phyloP scores from a whole-genome alignment of 352 stramenopile genomes.

The Phytophthora parvispora region DNA sequence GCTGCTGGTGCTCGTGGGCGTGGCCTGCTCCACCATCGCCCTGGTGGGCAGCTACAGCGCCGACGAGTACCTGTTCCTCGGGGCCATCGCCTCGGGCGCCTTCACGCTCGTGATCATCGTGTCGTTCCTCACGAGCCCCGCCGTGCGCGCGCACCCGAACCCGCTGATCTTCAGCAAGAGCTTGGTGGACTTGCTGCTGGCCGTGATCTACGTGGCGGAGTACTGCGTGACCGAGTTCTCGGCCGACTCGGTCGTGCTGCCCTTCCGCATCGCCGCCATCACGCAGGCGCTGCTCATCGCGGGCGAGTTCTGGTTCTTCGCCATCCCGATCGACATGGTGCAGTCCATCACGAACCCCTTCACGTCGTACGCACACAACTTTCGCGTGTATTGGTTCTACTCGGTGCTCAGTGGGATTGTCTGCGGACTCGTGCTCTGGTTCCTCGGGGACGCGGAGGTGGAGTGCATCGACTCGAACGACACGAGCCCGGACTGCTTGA shows the following conservation, averaged over 20 bases:
- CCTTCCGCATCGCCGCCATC: constrained; percentile 72
- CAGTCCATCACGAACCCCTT: constrained; percentile 93
- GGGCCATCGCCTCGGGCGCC: constrained; percentile 69
- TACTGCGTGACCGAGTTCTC: constrained; percentile 80
- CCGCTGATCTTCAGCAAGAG: constrained; percentile 92
- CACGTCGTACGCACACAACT: constrained; percentile 89
- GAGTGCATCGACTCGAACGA: constrained; percentile 23
- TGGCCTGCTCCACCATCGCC: constrained; percentile 48
- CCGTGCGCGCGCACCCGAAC: constrained; percentile 79
- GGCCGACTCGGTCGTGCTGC: constrained; percentile 50
- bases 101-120: constrained; percentile 85
- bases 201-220: constrained; percentile 79
- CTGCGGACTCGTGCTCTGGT: constrained; percentile 75
- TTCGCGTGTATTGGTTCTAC: constrained; percentile 88
- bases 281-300: constrained; percentile 84
- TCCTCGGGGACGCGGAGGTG: constrained; percentile 53
- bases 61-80: constrained; percentile 78
- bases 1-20: constrained; percentile 47
- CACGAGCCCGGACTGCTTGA: constrained; percentile 34
- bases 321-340: constrained; percentile 90
- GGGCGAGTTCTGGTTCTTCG: constrained; percentile 93
- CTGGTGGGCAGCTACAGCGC: constrained; percentile 45
- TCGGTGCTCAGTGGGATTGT: constrained; percentile 76
- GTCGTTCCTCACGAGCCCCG: constrained; percentile 67
- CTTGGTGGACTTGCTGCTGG: constrained; percentile 79